A percentile compares a stretch with the other conserved stretches of the same genome.
phyloP scores from a whole-genome alignment of 106 monocot genomes.

The Vanilla planifolia region DNA sequence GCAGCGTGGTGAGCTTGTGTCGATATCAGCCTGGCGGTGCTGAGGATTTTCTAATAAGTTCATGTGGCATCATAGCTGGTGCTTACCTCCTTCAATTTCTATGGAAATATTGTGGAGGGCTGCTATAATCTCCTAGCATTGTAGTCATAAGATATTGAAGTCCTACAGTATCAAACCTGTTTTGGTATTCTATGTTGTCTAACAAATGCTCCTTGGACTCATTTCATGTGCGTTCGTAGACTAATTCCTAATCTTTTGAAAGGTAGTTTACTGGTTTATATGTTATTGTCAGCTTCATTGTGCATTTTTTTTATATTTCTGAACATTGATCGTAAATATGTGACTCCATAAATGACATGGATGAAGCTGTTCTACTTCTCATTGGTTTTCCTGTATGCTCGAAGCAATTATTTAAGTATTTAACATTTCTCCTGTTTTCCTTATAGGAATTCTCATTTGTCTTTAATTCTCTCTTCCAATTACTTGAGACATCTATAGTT shows the following conservation, averaged over 20 bases:
- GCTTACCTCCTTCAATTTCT: not conserved
- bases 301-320: not conserved
- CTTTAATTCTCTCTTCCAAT: too few relatives aligned
- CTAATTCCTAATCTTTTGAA: too few relatives aligned
- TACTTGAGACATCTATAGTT: too few relatives aligned
- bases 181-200: not conserved
- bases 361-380: too few relatives aligned
- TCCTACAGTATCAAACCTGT: too few relatives aligned
- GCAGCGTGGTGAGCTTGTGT: constrained; percentile 74
- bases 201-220: not conserved
- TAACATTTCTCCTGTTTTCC: too few relatives aligned
- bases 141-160: not conserved
- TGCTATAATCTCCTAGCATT: not conserved
- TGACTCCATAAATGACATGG: too few relatives aligned
- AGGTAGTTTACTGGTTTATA: not conserved
- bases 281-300: constrained; percentile 1
- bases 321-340: too few relatives aligned
- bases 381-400: too few relatives aligned
- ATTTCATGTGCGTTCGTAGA: not conserved
- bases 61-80: not conserved
- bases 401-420: too few relatives aligned
- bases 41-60: constrained; percentile 26
- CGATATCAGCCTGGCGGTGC: constrained; percentile 86
- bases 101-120: not conserved
- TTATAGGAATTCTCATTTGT: too few relatives aligned